A percentile compares a stretch with the other conserved stretches of the same genome.
phyloP scores from a whole-genome alignment of 2,329 filamentous ascomycete genomes.

The Verticillium dahliae region DNA sequence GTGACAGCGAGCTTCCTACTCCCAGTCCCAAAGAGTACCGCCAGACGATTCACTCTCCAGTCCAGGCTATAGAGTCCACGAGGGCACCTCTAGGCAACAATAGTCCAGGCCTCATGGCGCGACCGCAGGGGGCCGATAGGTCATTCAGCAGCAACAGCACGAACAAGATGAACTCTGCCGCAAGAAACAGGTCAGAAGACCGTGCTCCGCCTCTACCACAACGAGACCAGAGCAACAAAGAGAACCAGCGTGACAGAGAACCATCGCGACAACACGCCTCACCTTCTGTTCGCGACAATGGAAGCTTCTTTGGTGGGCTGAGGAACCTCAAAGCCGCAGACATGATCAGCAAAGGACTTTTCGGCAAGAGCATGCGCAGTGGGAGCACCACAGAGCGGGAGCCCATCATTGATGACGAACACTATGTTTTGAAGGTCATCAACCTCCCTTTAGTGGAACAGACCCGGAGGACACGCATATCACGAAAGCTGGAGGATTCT shows the following conservation, averaged over 20 bases:
- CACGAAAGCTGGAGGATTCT: slow-evolving; percentile 79
- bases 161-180: slow-evolving; percentile 58
- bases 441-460: slow-evolving; percentile 83
- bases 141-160: slow-evolving; percentile 62
- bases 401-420: slow-evolving; percentile 65
- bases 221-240: slow-evolving; percentile 38
- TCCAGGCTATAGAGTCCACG: slow-evolving; percentile 28
- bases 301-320: slow-evolving; percentile 66
- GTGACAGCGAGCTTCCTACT: slow-evolving; percentile 39
- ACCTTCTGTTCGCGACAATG: slow-evolving; percentile 49
- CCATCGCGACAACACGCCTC: slow-evolving; percentile 24
- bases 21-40: slow-evolving; percentile 27
- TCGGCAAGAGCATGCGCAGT: slow-evolving; percentile 69
- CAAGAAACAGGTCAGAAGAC: slow-evolving; percentile 69
- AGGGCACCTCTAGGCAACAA: slow-evolving; percentile 20
- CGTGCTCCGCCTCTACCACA: slow-evolving; percentile 32
- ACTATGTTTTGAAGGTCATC: slow-evolving; percentile 79
- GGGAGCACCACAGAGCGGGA: slow-evolving; percentile 65
- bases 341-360: slow-evolving; percentile 75
- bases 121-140: slow-evolving; percentile 59
- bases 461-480: slow-evolving; percentile 84
- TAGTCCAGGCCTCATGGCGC: slow-evolving; percentile 48
- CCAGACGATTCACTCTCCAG: slow-evolving; percentile 15
- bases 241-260: slow-evolving; percentile 39
- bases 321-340: slow-evolving; percentile 70